Conservation (phyloP, 345 rosid genomes). For the Physaria fendleri region DNA sequence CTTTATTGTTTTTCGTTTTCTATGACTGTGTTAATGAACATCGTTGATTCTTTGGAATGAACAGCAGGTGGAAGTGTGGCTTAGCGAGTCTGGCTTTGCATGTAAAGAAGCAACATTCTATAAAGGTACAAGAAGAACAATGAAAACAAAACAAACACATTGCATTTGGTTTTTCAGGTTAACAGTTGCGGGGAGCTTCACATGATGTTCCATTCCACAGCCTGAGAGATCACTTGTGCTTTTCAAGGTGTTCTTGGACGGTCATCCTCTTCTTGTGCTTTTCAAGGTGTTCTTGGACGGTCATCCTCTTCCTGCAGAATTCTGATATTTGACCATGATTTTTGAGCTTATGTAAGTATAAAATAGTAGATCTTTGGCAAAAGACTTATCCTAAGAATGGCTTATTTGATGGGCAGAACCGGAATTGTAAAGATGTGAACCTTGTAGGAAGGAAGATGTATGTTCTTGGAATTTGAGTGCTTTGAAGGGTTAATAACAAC, state of each 20-base stretch:
- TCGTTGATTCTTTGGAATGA: slow-evolving; percentile 2
- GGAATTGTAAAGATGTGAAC: slow-evolving; percentile 27
- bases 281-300: slow-evolving; percentile 76
- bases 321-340: slow-evolving; percentile 35
- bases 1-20: too few species aligned
- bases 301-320: slow-evolving; percentile 64
- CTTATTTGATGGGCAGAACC: not conserved
- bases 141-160: slow-evolving; percentile 3
- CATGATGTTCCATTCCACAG: slow-evolving; percentile 96
- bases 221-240: slow-evolving; percentile 89
- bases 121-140: not conserved
- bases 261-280: slow-evolving; percentile 67
- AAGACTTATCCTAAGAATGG: slow-evolving; percentile 1
- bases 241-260: slow-evolving; percentile 61
- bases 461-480: slow-evolving; percentile 16
- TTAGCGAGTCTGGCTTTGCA: slow-evolving; percentile 84
- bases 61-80: slow-evolving; percentile 69
- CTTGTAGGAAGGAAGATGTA: slow-evolving; percentile 18
- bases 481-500: slow-evolving; percentile 29
- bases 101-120: slow-evolving; percentile 27
- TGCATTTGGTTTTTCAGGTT: slow-evolving; percentile 42
- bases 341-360: slow-evolving; percentile 21
- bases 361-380: slow-evolving; percentile 15
- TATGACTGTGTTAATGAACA: not conserved
- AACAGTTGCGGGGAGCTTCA: slow-evolving; percentile 92